A percentile compares a stretch with the other conserved stretches of the same genome.
phyloP scores from a whole-genome alignment of 192 early-diverging fungal genomes.

The Coemansia sp. region DNA sequence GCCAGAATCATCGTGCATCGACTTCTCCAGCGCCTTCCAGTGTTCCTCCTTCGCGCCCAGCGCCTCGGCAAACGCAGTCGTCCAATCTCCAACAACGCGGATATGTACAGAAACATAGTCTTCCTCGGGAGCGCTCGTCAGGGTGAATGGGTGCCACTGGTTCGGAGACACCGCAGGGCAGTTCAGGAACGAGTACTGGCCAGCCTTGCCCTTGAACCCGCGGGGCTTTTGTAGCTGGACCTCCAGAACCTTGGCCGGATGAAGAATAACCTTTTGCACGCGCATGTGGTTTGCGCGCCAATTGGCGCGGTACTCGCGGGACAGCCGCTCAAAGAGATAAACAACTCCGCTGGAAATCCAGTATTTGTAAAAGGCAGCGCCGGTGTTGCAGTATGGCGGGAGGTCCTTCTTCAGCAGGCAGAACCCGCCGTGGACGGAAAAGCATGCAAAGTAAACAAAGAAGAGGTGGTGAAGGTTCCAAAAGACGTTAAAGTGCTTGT shows the following conservation, averaged over 20 bases:
- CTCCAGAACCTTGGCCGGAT: conserved; percentile 79
- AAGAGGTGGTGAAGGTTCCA: conserved; percentile 89
- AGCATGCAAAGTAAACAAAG: conserved; percentile 77
- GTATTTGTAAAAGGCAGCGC: conserved; percentile 81
- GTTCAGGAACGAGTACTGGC: conserved; percentile 78
- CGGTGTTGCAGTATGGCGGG: conserved; percentile 66
- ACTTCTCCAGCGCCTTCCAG: conserved; percentile 54
- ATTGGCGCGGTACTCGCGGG: conserved; percentile 70
- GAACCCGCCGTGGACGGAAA: conserved; percentile 79
- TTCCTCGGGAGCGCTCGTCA: conserved; percentile 80
- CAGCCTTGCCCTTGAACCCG: conserved; percentile 60
- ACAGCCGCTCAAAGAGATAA: conserved; percentile 71
- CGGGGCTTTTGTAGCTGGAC: conserved; percentile 72
- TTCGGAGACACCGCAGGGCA: conserved; percentile 70
- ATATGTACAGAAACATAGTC: conserved; percentile 74
- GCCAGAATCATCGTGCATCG: conserved; percentile 9
- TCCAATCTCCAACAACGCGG: conserved; percentile 76
- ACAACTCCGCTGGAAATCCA: conserved; percentile 64
- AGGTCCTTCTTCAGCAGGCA: conserved; percentile 74
- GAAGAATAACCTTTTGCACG: conserved; percentile 79
- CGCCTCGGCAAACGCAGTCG: conserved; percentile 63
- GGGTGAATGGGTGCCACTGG: conserved; percentile 85
- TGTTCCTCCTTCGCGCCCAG: conserved; percentile 66
- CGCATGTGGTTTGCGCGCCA: conserved; percentile 56
- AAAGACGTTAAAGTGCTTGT: conserved; percentile 65